Conservation (phyloP, 305 asterid species). For the Andrographis paniculata region DNA sequence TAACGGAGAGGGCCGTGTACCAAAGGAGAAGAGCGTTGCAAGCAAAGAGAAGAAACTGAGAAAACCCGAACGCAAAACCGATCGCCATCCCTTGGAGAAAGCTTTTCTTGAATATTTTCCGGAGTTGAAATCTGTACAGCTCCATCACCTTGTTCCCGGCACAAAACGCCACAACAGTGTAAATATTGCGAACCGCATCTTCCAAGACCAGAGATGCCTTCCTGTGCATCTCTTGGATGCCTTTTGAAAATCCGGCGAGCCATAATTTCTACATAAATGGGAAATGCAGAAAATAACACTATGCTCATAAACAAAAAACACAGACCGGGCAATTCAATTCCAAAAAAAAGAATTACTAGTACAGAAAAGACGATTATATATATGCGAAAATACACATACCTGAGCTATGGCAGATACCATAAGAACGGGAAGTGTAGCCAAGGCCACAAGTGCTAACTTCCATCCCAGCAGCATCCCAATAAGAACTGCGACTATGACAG, state of each 20-base stretch:
- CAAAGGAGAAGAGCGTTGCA: conserved; percentile 97
- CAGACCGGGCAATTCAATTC: conserved; percentile 12
- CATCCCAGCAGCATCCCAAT: conserved; percentile 91
- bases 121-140: conserved; percentile 80
- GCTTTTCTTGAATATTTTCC: conserved; percentile 82
- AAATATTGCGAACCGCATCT: conserved; percentile 96
- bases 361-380: conserved; percentile 7
- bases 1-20: conserved; percentile 88
- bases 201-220: conserved; percentile 96
- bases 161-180: conserved; percentile 96
- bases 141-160: conserved; percentile 99
- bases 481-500: conserved; percentile 85
- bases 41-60: conserved; percentile 97
- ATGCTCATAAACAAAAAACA: no score
- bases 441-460: conserved; percentile 96
- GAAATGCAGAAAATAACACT: no score
- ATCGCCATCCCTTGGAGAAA: conserved; percentile 96
- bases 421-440: conserved; percentile 89
- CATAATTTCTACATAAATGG: conserved; percentile 97
- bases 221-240: conserved; percentile 99
- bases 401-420: conserved; percentile 94
- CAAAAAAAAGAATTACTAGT: no score
- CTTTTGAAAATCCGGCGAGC: conserved; percentile 99
- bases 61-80: conserved; percentile 92
- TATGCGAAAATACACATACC: conserved; percentile 34